Evolutionary conservation across 78 protist genomes (phyloP).

Genomic region (Dictyostelium firmibasis): DNA sequence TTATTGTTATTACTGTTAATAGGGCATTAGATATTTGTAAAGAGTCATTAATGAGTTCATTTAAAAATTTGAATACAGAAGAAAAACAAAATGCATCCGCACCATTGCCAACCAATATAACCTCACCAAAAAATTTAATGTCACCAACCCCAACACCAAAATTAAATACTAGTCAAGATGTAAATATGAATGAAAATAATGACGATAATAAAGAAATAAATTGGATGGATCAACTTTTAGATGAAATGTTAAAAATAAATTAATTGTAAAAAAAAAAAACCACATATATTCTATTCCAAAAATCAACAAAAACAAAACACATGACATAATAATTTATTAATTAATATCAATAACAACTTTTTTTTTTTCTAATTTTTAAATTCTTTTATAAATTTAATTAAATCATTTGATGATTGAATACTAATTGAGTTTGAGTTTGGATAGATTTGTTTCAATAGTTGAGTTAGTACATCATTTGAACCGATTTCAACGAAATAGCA

Average conservation of each 20-base stretch:
- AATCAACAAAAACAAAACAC: neutral
- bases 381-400: slow-evolving; percentile 21
- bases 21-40: slow-evolving; percentile 11
- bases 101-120: neutral
- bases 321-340: neutral
- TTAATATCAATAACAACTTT: no score
- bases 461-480: slow-evolving; percentile 18
- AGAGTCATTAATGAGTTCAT: neutral
- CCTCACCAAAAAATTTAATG: neutral
- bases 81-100: neutral
- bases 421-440: neutral
- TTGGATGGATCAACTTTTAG: slow-evolving; percentile 30
- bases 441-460: slow-evolving; percentile 26
- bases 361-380: neutral
- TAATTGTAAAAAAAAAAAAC: neutral
- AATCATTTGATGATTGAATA: slow-evolving; percentile 4
- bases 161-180: neutral
- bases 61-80: neutral
- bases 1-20: no score
- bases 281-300: no score
- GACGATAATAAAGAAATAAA: neutral
- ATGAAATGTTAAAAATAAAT: slow-evolving; percentile 16
- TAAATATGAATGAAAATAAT: neutral
- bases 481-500: slow-evolving; percentile 52
- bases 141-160: neutral